These are phyloP conservation scores for Citrus trifoliata DNA, from an alignment of 345 rosid species.

Conservation along the genomic window DNA sequence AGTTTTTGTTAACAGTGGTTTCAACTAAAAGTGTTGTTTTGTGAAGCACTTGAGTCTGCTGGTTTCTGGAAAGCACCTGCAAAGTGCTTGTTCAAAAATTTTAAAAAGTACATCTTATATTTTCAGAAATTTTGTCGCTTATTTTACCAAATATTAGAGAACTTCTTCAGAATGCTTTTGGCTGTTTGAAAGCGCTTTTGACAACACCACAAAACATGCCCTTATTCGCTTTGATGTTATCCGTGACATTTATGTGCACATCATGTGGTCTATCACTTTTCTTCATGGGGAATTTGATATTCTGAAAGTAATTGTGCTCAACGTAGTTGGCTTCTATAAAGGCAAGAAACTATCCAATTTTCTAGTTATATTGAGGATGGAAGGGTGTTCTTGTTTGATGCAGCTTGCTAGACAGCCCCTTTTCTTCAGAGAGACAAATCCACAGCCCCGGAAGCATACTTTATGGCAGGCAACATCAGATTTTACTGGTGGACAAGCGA, in stretches of 20 bases:
- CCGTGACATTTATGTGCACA: background rate
- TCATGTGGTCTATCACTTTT: background rate
- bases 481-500: conserved; percentile 70
- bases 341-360: background rate
- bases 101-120: background rate
- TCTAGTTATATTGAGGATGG: background rate
- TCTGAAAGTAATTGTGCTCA: background rate
- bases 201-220: background rate
- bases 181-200: background rate
- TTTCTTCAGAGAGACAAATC: conserved; percentile 74
- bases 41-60: background rate
- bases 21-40: background rate
- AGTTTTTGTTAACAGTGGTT: background rate
- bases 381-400: conserved; percentile 13
- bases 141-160: background rate
- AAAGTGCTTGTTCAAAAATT: background rate
- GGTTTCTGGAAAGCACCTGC: background rate
- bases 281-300: background rate
- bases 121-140: background rate
- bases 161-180: background rate
- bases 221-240: background rate
- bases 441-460: conserved; percentile 76
- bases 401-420: conserved; percentile 78
- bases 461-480: conserved; percentile 75
- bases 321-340: background rate